Conservation (phyloP, 352 stramenopile genomes). For the Pythium plurisporium region DNA sequence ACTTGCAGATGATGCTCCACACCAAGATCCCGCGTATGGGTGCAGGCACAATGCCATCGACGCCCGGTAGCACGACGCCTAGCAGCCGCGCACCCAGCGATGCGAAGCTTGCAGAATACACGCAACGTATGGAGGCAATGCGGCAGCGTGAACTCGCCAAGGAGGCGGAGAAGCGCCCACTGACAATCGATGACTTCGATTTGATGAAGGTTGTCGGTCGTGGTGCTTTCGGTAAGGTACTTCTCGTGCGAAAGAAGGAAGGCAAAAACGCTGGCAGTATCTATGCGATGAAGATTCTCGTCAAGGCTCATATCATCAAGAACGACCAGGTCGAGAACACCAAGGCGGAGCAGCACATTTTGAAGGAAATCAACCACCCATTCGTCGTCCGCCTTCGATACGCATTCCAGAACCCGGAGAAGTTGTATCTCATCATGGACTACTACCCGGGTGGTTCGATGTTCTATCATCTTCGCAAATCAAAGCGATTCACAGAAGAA, state of each 20-base stretch:
- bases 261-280: conserved; percentile 82
- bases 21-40: conserved; percentile 73
- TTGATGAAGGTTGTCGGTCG: conserved; percentile 94
- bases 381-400: conserved; percentile 84
- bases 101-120: conserved; percentile 58
- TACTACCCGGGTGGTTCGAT: conserved; percentile 91
- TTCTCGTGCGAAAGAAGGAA: conserved; percentile 92
- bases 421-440: conserved; percentile 97
- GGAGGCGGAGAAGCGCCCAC: conserved; percentile 58
- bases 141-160: conserved; percentile 66
- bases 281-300: conserved; percentile 94
- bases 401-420: conserved; percentile 86
- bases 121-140: conserved; percentile 74
- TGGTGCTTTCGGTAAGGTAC: conserved; percentile 94
- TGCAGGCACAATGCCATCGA: conserved; percentile 4
- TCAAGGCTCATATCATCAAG: conserved; percentile 91
- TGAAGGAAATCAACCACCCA: conserved; percentile 88
- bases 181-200: conserved; percentile 93
- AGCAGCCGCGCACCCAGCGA: conserved; percentile 35
- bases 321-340: conserved; percentile 94
- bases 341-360: conserved; percentile 86
- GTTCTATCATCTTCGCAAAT: conserved; percentile 88
- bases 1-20: conserved; percentile 87
- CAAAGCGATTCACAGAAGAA: conserved; percentile 82
- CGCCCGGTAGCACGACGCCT: background rate